Evolutionary conservation across 768 basidiomycete genomes (phyloP).

Genomic region (Russula ochroleuca): DNA sequence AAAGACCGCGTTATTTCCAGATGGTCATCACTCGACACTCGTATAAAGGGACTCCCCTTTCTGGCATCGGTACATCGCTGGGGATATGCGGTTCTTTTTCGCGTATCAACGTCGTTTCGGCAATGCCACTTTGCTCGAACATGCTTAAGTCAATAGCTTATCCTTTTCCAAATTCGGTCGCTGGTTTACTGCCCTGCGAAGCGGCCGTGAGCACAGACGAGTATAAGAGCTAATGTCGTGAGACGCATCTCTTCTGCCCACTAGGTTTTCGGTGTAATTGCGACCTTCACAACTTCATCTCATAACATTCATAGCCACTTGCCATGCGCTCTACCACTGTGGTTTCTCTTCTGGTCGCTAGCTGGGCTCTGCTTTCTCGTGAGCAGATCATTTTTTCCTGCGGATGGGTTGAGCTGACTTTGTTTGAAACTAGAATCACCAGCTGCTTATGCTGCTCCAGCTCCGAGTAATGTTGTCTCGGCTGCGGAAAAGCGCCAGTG

Average conservation of each 20-base stretch:
- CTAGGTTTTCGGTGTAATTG: too few relatives aligned
- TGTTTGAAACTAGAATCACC: neutral
- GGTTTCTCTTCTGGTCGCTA: too few relatives aligned
- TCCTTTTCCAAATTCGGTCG: slow-evolving; percentile 12
- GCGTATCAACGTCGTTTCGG: neutral
- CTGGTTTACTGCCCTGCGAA: slow-evolving; percentile 5
- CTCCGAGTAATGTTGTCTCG: neutral
- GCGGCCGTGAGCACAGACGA: neutral
- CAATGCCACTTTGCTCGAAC: neutral
- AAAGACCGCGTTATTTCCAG: neutral
- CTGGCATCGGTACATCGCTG: neutral
- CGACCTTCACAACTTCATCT: too few relatives aligned
- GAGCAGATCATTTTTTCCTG: too few relatives aligned
- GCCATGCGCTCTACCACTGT: too few relatives aligned
- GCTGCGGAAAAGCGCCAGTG: neutral
- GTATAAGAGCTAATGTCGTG: neutral
- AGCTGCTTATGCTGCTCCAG: slow-evolving; percentile 7
- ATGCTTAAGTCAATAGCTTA: too few relatives aligned
- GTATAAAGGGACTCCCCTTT: slow-evolving; percentile 18
- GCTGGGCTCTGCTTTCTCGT: too few relatives aligned
- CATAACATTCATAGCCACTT: too few relatives aligned
- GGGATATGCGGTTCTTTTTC: neutral
- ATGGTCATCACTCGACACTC: neutral
- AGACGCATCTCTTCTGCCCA: neutral
- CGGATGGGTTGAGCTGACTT: too few relatives aligned